Evolutionary conservation across 1,139 yeast genomes (phyloP).

Genomic region (Kodamaea arcana): DNA sequence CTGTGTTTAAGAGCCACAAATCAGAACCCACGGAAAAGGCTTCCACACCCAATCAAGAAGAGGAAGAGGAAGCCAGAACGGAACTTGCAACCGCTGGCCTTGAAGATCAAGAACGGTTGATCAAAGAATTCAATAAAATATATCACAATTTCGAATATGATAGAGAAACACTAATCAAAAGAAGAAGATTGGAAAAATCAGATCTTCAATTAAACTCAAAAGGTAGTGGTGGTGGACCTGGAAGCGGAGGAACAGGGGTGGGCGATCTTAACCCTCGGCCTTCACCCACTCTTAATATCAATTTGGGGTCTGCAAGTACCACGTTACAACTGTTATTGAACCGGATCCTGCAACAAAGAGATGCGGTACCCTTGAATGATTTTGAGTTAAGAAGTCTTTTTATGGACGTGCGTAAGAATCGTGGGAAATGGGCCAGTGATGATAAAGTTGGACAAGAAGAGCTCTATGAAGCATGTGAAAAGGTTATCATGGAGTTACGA

Average conservation of each 20-base stretch:
- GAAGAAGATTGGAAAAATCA: constrained; percentile 75
- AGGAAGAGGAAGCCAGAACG: constrained; percentile 5
- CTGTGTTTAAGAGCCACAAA: constrained; percentile 21
- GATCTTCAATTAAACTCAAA: constrained; percentile 53
- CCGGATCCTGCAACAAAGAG: constrained; percentile 75
- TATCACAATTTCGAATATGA: constrained; percentile 87
- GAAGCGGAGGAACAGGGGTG: background rate
- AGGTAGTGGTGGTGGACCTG: constrained; percentile 2
- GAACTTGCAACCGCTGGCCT: constrained; percentile 10
- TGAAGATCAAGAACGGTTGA: constrained; percentile 37
- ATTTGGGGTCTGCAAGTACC: constrained; percentile 68
- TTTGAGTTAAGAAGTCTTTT: constrained; percentile 78
- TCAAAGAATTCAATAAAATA: constrained; percentile 49
- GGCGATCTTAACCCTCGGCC: background rate
- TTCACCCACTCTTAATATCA: constrained; percentile 25
- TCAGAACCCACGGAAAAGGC: constrained; percentile 2
- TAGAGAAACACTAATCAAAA: constrained; percentile 68
- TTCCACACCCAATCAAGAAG: constrained; percentile 1
- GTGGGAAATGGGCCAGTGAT: constrained; percentile 97
- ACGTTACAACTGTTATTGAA: constrained; percentile 76
- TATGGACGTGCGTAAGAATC: constrained; percentile 87
- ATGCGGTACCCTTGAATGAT: constrained; percentile 72
- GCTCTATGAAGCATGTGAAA: constrained; percentile 93
- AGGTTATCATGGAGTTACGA: constrained; percentile 83
- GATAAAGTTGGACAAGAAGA: constrained; percentile 97